These are phyloP conservation scores for Dactylonectria macrodidyma DNA, from an alignment of 2,329 filamentous ascomycete genomes.

Conservation along the genomic window DNA sequence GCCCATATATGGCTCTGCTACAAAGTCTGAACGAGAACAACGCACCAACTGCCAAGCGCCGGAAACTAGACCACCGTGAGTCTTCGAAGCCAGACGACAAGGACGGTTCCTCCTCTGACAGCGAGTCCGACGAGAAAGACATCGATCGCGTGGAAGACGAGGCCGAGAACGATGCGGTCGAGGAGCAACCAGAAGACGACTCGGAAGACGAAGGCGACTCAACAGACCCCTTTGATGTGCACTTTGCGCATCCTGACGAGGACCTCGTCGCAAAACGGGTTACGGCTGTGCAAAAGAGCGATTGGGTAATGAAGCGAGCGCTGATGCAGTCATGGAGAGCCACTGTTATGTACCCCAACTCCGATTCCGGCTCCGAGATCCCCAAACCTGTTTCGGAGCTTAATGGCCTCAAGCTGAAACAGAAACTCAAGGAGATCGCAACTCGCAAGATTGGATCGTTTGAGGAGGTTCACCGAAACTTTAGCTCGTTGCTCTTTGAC, in stretches of 20 bases:
- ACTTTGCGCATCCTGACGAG: constrained; percentile 81
- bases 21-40: constrained; percentile 67
- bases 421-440: constrained; percentile 73
- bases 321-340: constrained; percentile 64
- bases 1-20: constrained; percentile 71
- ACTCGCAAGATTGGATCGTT: constrained; percentile 70
- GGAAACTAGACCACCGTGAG: constrained; percentile 65
- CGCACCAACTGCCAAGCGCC: constrained; percentile 67
- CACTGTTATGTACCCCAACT: constrained; percentile 63
- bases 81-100: constrained; percentile 36
- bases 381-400: constrained; percentile 55
- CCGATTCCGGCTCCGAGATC: constrained; percentile 51
- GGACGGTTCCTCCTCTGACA: constrained; percentile 37
- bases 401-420: constrained; percentile 75
- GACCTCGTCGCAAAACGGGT: constrained; percentile 69
- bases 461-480: constrained; percentile 71
- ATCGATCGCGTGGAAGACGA: constrained; percentile 58
- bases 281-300: constrained; percentile 62
- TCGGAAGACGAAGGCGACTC: constrained; percentile 68
- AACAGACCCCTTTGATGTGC: constrained; percentile 83
- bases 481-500: constrained; percentile 82
- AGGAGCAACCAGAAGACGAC: constrained; percentile 51
- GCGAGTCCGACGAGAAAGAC: constrained; percentile 47
- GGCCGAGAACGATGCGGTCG: constrained; percentile 62
- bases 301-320: constrained; percentile 67